These are phyloP conservation scores for Diaporthe vexans DNA, from an alignment of 2,329 filamentous ascomycete genomes.

Conservation along the genomic window DNA sequence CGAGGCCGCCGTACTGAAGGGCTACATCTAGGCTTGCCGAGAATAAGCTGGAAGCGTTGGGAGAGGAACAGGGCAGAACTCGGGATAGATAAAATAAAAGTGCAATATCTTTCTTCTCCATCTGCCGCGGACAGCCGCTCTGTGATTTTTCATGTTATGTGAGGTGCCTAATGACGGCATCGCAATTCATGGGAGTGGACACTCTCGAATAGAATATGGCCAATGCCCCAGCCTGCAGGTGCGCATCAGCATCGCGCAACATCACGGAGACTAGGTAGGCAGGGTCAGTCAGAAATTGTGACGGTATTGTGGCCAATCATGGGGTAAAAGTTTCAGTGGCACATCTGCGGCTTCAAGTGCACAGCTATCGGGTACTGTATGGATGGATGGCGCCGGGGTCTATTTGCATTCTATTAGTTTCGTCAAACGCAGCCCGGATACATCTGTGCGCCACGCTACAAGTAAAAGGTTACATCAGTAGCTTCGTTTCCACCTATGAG, in stretches of 20 bases:
- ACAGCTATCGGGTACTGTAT: background rate
- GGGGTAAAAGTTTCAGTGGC: background rate
- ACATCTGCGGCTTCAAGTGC: background rate
- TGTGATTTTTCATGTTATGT: background rate
- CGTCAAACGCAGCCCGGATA: background rate
- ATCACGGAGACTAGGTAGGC: background rate
- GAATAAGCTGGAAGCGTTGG: background rate
- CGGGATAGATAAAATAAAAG: constrained; percentile 31
- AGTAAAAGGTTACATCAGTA: background rate
- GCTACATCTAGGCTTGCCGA: constrained; percentile 71
- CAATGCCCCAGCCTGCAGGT: background rate
- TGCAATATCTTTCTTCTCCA: background rate
- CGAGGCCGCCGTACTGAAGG: constrained; percentile 91
- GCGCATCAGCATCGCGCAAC: background rate
- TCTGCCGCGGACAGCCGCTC: background rate
- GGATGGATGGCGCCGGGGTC: background rate
- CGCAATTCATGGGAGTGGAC: no score
- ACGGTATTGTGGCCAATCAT: background rate
- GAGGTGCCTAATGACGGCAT: background rate
- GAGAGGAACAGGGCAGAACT: background rate
- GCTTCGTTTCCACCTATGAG: constrained; percentile 11
- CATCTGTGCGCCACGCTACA: background rate
- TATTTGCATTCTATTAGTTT: background rate
- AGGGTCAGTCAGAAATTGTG: background rate
- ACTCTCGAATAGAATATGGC: background rate